Evolutionary conservation across 2,329 filamentous ascomycete species (phyloP), one percentile per base, ranked within the genome.

Genomic region (Alternaria sp.): DNA sequence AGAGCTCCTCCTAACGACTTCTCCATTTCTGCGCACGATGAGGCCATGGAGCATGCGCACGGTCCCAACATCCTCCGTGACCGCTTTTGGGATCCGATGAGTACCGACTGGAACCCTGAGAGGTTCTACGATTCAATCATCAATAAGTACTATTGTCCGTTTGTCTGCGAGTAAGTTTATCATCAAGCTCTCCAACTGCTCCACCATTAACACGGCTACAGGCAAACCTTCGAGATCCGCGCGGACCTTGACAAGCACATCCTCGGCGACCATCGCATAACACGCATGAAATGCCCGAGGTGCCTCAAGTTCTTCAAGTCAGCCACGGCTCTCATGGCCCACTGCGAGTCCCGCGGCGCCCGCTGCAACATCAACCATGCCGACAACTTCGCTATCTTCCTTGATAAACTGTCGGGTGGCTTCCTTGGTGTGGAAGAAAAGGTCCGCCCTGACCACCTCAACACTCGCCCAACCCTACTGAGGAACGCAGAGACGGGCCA

Each of bases 141-240:
- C 1, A 70, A 76, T 44, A 79, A 76, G 48, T 90, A 81, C 75
- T 78, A 73, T 53, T 90, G 87, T 54, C 87, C 86, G 0, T 80
- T 84, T 54, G 65, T 71, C 3, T 89, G 87, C 81, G 74, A 77
- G 81, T 85, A 77, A 78, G 72, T 68, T 5, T 7, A 14, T 44
- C 5, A 9, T 24, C 3, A 9, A 8, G 34, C 14, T n/a, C 11
- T 13, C 4, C 6, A 4, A 17, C 5, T 2, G n/a, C 13, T 33
- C 50, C 41, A 48, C 4, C 28, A 31, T 60, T 60, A 54, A 64
- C 3, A 13, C n/a, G n/a, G 39, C 9, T 9, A 13, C 33, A 75
- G 69, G 33, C 71, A 74, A 33, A 67, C 31, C 3, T 77, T 75
- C 51, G 54, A 57, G 1, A 69, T 58, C 13, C 60, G 58, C 26